Conservation (phyloP, 768 basidiomycete species). For the Tubosaeta sp. region DNA sequence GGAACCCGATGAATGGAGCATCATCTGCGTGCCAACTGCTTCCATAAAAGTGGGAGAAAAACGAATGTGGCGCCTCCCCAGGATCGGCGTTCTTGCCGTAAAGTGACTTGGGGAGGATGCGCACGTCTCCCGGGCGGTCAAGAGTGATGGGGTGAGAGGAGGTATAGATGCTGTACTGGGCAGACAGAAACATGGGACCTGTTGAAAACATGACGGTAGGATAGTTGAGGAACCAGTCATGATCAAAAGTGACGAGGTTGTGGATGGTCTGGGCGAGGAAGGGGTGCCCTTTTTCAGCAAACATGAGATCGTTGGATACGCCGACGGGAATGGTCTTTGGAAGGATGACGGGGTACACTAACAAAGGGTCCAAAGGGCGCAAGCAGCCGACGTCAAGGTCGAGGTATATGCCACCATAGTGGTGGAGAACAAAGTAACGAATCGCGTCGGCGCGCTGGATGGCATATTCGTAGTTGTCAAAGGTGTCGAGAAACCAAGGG, state of each 20-base stretch:
- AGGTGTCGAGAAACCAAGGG: conserved; percentile 90
- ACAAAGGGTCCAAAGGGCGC: conserved; percentile 79
- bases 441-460: conserved; percentile 98
- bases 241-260: conserved; percentile 87
- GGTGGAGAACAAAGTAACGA: conserved; percentile 95
- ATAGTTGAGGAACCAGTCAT: conserved; percentile 92
- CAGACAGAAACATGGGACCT: conserved; percentile 97
- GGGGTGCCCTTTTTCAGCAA: conserved; percentile 77
- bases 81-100: conserved; percentile 94
- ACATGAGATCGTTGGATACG: conserved; percentile 96
- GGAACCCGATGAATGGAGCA: conserved; percentile 94
- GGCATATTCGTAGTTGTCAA: conserved; percentile 84
- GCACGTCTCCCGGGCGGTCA: conserved; percentile 61
- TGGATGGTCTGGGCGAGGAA: conserved; percentile 93
- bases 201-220: conserved; percentile 99
- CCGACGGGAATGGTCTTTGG: conserved; percentile 97
- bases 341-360: conserved; percentile 82
- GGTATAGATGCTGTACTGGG: conserved; percentile 86
- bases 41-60: conserved; percentile 97
- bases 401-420: conserved; percentile 93
- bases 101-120: conserved; percentile 92
- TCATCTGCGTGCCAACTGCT: conserved; percentile 99
- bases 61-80: conserved; percentile 81
- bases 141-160: conserved; percentile 57
- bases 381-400: conserved; percentile 96